A percentile compares a stretch with the other conserved stretches of the same genome.
Evolutionary conservation across 2,329 filamentous ascomycete species (phyloP).

Genomic region (Fusarium mundagurra): DNA sequence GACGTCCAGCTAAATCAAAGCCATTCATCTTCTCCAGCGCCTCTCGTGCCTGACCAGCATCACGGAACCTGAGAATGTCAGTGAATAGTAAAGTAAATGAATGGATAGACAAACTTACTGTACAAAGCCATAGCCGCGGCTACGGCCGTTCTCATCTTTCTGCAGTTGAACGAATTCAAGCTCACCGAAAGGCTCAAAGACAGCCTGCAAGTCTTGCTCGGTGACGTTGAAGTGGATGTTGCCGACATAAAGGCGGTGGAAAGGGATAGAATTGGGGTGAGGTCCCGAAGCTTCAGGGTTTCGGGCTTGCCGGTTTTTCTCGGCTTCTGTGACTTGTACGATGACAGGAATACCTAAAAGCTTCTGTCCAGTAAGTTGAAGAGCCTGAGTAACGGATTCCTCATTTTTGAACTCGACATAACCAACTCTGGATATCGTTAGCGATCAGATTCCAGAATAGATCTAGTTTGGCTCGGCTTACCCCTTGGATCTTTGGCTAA

Average conservation of each 20-base stretch:
- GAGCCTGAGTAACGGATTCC: conserved; percentile 90
- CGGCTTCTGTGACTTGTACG: conserved; percentile 96
- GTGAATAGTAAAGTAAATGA: conserved; percentile 20
- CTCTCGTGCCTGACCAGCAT: conserved; percentile 90
- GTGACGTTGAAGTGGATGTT: conserved; percentile 99
- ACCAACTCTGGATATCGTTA: conserved; percentile 77
- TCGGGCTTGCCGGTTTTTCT: conserved; percentile 97
- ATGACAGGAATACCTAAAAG: conserved; percentile 99
- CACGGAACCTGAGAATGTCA: conserved; percentile 75
- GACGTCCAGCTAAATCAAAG: conserved; percentile 95
- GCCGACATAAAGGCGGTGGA: conserved; percentile 97
- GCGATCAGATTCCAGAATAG: not conserved
- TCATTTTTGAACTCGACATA: conserved; percentile 99
- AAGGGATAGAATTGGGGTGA: conserved; percentile 86
- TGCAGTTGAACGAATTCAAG: conserved; percentile 97
- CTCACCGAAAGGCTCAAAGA: conserved; percentile 97
- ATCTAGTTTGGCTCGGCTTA: conserved; percentile 57
- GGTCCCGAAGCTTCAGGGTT: conserved; percentile 75
- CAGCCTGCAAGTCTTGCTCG: conserved; percentile 92
- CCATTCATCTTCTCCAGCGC: conserved; percentile 99
- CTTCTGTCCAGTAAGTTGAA: conserved; percentile 98
- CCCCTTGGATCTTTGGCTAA: conserved; percentile 98
- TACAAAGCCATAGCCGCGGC: conserved; percentile 97
- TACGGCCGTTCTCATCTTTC: conserved; percentile 91
- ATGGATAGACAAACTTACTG: conserved; percentile 73